A percentile compares a stretch with the other conserved stretches of the same genome.
phyloP scores from a whole-genome alignment of 371 early-diverging fungal genomes.

The Saksenaea oblongispora region DNA sequence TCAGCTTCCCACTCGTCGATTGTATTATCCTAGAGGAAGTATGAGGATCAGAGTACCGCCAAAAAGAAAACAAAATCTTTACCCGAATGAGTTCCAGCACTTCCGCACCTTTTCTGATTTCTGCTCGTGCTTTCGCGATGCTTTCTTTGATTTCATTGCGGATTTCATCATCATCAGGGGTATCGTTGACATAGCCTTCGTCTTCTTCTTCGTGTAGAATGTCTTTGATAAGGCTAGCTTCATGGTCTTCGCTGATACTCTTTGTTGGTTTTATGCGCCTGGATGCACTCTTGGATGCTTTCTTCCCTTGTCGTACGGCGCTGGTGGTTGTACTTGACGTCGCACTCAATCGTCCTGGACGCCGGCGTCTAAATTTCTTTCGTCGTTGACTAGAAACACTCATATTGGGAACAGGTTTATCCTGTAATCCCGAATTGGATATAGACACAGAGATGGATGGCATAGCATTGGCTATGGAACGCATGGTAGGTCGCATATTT shows the following conservation, averaged over 20 bases:
- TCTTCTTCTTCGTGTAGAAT: slow-evolving; percentile 16
- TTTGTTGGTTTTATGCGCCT: slow-evolving; percentile 6
- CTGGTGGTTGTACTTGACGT: slow-evolving; percentile 28
- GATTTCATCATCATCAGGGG: slow-evolving; percentile 31
- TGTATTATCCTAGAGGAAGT: slow-evolving; percentile 32
- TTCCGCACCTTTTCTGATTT: slow-evolving; percentile 58
- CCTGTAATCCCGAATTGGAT: slow-evolving; percentile 23
- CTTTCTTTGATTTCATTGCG: slow-evolving; percentile 50
- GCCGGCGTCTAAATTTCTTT: slow-evolving; percentile 18
- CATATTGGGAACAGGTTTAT: slow-evolving; percentile 1
- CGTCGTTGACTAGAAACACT: slow-evolving; percentile 15
- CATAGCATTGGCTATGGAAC: slow-evolving; percentile 22
- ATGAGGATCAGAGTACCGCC: neutral
- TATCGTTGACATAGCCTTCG: slow-evolving; percentile 36
- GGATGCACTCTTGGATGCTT: slow-evolving; percentile 2
- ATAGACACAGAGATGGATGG: slow-evolving; percentile 20
- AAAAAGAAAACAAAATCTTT: neutral
- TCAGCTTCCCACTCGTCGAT: slow-evolving; percentile 49
- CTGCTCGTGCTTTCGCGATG: slow-evolving; percentile 64
- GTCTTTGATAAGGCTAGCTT: neutral
- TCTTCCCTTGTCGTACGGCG: slow-evolving; percentile 2
- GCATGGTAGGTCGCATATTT: slow-evolving; percentile 33
- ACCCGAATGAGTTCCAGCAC: slow-evolving; percentile 51
- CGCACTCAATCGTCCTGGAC: slow-evolving; percentile 19
- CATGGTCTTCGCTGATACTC: neutral